Conservation (phyloP, 2,329 filamentous ascomycete species). For the Exophiala mesophila region DNA sequence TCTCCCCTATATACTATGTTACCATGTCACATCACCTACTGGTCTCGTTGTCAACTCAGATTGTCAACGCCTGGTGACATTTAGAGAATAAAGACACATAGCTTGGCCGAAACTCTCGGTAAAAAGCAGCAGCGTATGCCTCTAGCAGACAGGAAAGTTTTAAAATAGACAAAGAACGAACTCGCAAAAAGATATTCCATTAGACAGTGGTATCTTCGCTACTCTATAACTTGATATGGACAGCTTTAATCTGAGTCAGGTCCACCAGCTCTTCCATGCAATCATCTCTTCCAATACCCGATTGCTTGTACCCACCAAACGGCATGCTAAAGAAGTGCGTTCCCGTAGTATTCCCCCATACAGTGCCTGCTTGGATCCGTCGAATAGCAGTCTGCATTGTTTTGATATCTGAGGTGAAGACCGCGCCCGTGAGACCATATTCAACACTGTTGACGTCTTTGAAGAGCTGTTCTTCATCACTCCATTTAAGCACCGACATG, state of each 20-base stretch:
- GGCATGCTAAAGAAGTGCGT: constrained; percentile 17
- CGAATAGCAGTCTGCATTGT: constrained; percentile 8
- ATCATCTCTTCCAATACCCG: constrained; percentile 18
- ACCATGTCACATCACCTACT: no score
- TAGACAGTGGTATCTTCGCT: no score
- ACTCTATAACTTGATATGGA: constrained; percentile 14
- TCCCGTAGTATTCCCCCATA: constrained; percentile 16
- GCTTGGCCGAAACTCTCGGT: no score
- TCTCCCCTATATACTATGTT: no score
- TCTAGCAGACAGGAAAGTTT: no score
- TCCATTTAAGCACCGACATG: constrained; percentile 12
- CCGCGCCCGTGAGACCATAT: constrained; percentile 11
- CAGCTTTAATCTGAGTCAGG: constrained; percentile 12
- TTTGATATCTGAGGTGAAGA: constrained; percentile 9
- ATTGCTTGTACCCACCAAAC: constrained; percentile 20
- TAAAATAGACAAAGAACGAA: no score
- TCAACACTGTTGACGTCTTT: constrained; percentile 9
- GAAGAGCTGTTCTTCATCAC: constrained; percentile 10
- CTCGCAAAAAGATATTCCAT: no score
- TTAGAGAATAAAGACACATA: no score
- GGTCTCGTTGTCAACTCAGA: no score
- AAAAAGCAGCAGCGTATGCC: no score
- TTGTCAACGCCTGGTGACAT: no score
- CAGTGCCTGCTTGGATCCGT: constrained; percentile 7
- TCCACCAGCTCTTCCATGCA: constrained; percentile 12